These are phyloP conservation scores for Dalbergia cochinchinensis DNA, from an alignment of 306 rosid genomes.

Conservation along the genomic window DNA sequence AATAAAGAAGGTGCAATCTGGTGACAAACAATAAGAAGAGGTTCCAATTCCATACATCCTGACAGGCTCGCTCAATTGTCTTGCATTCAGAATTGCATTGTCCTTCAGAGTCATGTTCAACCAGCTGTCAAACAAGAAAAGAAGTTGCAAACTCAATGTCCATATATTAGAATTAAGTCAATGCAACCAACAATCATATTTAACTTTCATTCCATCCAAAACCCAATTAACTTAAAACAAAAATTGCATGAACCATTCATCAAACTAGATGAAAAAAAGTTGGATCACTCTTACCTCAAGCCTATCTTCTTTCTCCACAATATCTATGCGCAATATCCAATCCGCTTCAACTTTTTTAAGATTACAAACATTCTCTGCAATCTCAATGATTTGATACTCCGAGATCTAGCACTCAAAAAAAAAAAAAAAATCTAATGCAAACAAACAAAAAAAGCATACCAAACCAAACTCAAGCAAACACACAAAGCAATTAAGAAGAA, in stretches of 20 bases:
- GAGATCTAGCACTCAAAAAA: slow-evolving; percentile 69
- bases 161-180: slow-evolving; percentile 19
- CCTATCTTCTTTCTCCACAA: slow-evolving; percentile 80
- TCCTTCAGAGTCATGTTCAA: slow-evolving; percentile 92
- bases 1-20: neutral
- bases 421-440: slow-evolving; percentile 27
- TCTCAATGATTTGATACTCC: slow-evolving; percentile 90
- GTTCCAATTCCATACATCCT: slow-evolving; percentile 60
- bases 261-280: neutral
- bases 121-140: slow-evolving; percentile 66
- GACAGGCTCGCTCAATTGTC: slow-evolving; percentile 93
- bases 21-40: slow-evolving; percentile 10
- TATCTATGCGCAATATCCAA: slow-evolving; percentile 90
- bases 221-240: slow-evolving; percentile 1
- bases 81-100: slow-evolving; percentile 98
- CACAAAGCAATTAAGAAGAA: slow-evolving; percentile 21
- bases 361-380: slow-evolving; percentile 92
- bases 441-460: slow-evolving; percentile 23
- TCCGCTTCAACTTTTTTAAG: slow-evolving; percentile 92
- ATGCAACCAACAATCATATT: slow-evolving; percentile 10
- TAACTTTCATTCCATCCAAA: neutral
- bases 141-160: slow-evolving; percentile 6
- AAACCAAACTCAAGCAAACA: slow-evolving; percentile 30
- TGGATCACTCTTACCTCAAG: slow-evolving; percentile 65
- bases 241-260: neutral